Evolutionary conservation across 1,284 basidiomycete genomes (phyloP).

Genomic region (Sphagnurus paluster): DNA sequence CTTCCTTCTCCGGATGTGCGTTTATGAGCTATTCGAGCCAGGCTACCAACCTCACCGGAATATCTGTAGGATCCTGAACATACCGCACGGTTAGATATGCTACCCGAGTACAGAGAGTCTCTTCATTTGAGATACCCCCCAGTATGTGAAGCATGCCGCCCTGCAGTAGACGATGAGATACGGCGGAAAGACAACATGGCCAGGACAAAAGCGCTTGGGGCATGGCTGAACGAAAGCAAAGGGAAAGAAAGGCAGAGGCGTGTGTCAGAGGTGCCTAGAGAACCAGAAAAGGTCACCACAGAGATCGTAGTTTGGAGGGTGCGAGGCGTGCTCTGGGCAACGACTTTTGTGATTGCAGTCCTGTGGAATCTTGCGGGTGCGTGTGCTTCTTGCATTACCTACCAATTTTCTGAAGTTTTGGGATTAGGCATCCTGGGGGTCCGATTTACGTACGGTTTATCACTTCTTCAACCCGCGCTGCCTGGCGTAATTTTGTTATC

Average conservation of each 20-base stretch:
- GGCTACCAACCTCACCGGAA: constrained; percentile 1
- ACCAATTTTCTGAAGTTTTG: constrained; percentile 3
- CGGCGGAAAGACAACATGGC: constrained; percentile 78
- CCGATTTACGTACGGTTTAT: constrained; percentile 25
- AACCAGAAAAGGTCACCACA: constrained; percentile 39
- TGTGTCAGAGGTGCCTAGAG: constrained; percentile 38
- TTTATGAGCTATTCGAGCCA: constrained; percentile 10
- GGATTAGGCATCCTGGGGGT: constrained; percentile 33
- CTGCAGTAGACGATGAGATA: constrained; percentile 80
- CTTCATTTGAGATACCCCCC: constrained; percentile 84
- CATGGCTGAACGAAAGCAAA: constrained; percentile 62
- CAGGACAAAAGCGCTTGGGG: constrained; percentile 73
- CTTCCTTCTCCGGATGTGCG: constrained; percentile 65
- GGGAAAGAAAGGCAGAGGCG: constrained; percentile 54
- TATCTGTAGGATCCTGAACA: constrained; percentile 68
- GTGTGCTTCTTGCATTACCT: constrained; percentile 18
- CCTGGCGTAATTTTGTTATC: constrained; percentile 55
- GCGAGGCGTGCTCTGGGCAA: constrained; percentile 62
- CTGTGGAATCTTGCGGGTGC: constrained; percentile 45
- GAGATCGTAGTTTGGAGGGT: constrained; percentile 60
- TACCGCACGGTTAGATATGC: constrained; percentile 53
- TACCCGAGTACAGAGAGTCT: constrained; percentile 72
- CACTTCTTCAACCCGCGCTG: constrained; percentile 35
- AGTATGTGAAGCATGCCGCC: constrained; percentile 74
- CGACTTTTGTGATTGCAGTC: constrained; percentile 45